Conservation (phyloP, 495 filamentous ascomycete genomes). For the Neohortaea acidophila region DNA sequence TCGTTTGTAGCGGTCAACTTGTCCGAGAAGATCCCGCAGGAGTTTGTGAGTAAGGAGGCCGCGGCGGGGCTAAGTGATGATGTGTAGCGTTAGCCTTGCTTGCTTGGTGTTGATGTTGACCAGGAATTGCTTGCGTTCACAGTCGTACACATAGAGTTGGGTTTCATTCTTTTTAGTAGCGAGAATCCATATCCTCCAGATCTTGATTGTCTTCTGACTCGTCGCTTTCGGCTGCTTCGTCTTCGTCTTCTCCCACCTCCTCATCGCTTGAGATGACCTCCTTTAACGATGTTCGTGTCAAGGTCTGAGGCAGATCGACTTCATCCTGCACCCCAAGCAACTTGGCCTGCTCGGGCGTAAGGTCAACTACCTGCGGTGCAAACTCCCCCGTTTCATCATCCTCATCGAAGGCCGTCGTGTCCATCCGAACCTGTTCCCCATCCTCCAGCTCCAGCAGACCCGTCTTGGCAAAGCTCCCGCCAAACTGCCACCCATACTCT, state of each 20-base stretch:
- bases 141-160: too few relatives aligned
- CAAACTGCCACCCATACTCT: conserved; percentile 52
- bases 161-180: too few relatives aligned
- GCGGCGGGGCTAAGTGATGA: conserved; percentile 4
- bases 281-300: conserved; percentile 3
- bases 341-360: conserved; percentile 29
- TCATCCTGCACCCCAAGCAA: conserved; percentile 9
- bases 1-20: conserved; percentile 84
- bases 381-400: conserved; percentile 81
- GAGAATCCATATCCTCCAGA: conserved; percentile 27
- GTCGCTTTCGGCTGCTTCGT: conserved; percentile 18
- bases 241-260: conserved; percentile 7
- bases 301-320: conserved; percentile 3
- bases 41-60: conserved; percentile 3
- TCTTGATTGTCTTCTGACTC: conserved; percentile 23
- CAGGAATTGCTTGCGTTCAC: too few relatives aligned
- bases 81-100: too few relatives aligned
- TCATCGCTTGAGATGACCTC: conserved; percentile 4
- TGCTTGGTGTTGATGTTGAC: too few relatives aligned
- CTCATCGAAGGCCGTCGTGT: conserved; percentile 56
- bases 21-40: conserved; percentile 44
- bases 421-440: conserved; percentile 64
- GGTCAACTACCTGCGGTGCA: conserved; percentile 65
- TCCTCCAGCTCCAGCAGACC: conserved; percentile 62
- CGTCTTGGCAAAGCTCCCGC: conserved; percentile 39